These are phyloP conservation scores for Rhodotorula mucilaginosa DNA, from an alignment of 1,284 basidiomycete species.

Conservation along the genomic window DNA sequence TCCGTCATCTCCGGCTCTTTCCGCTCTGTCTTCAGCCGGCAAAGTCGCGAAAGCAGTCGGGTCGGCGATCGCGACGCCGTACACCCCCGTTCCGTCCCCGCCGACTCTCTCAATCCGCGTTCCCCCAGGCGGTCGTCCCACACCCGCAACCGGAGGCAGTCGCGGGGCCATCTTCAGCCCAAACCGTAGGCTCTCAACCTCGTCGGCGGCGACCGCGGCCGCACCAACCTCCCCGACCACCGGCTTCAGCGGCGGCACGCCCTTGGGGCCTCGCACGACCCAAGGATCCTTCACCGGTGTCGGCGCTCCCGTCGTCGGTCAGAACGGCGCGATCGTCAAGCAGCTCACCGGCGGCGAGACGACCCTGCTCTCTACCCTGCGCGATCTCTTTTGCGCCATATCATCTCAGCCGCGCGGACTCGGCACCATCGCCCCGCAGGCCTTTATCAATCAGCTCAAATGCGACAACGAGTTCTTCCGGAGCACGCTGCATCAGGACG, in stretches of 20 bases:
- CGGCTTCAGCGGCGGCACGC: constrained; percentile 16
- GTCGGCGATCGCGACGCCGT: background rate
- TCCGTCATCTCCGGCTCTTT: constrained; percentile 5
- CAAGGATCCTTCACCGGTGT: constrained; percentile 37
- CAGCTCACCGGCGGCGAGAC: constrained; percentile 46
- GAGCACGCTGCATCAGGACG: constrained; percentile 66
- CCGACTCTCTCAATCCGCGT: background rate
- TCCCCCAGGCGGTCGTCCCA: background rate
- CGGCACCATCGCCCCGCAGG: constrained; percentile 79
- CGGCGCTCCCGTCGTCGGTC: constrained; percentile 32
- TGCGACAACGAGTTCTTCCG: constrained; percentile 83
- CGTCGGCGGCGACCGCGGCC: background rate
- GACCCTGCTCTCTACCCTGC: constrained; percentile 82
- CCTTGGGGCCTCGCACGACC: constrained; percentile 21
- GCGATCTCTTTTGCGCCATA: constrained; percentile 82
- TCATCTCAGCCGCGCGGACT: constrained; percentile 56
- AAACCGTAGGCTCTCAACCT: constrained; percentile 5
- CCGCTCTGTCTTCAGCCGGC: constrained; percentile 2
- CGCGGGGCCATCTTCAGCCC: constrained; percentile 18
- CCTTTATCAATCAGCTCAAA: constrained; percentile 85
- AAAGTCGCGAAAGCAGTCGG: constrained; percentile 8
- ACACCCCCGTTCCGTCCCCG: background rate
- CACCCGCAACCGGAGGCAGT: constrained; percentile 2
- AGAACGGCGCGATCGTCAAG: constrained; percentile 41
- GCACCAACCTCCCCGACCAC: constrained; percentile 6